Base-by-base conservation (phyloP, 2,329 filamentous ascomycete genomes). In the Apiospora marii region DNA sequence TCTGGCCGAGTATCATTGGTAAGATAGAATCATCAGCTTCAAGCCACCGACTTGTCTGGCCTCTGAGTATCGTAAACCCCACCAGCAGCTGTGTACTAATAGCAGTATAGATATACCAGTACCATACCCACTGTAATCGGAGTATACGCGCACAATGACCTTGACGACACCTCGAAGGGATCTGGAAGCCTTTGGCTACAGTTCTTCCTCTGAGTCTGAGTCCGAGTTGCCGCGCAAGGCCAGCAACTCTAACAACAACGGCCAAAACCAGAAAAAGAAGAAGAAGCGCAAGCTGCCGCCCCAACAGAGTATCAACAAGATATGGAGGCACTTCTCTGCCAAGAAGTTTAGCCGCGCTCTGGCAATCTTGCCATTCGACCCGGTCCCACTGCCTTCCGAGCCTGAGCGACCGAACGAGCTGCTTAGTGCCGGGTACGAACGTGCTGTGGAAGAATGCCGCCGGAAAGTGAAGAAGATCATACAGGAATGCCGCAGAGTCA, bases 401-500 rank as follows among this genome's bases (percentile, higher is more conserved):
- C 85, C 83, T 53, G 86, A 85, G 74, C 87, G 83, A 71, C 87
- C 87, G 34, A 92, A 92, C 74, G 89, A 92, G 80, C 86, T 91
- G 61, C 83, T 92, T 4, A 85, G 83, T 53, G 85, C 86, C 4
- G 89, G 89, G 5, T 93, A 92, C 77, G 88, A 92, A 75, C 86
- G 91, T 67, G 92, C 91, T 0, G 88, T 84, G 1, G 89, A 90
- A 27, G 89, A 91, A 76, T 94, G 92, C 78, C 86, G 85, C 27
- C 87, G 88, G 67, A 92, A 86, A 82, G 92, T 87, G 46, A 82
- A 86, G 67, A 90, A 90, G 79, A 91, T 91, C 73, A 88, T 90
- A 68, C 83, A 87, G 74, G 89, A 91, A 77, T 96, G 94, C 82
- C 86, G 88, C 75, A 87, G 93, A 30, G 87, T 95, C 49, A 97